Evolutionary conservation across 371 early-diverging fungal species (phyloP).

Genomic region (Mortierella sp.): DNA sequence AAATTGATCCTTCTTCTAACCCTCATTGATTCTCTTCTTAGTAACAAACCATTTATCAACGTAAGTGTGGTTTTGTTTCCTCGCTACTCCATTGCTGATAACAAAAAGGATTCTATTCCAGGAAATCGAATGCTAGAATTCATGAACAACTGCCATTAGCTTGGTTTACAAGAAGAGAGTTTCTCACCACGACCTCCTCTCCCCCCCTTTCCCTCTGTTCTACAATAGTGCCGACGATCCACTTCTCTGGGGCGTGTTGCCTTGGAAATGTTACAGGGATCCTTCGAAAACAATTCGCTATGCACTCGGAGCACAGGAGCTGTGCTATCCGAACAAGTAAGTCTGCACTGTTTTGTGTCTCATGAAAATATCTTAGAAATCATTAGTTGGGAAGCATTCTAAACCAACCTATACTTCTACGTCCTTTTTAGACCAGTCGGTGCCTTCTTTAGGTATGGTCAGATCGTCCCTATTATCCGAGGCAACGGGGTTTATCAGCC

Average conservation of each 20-base stretch:
- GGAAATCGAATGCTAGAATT: neutral
- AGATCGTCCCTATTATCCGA: conserved; percentile 85
- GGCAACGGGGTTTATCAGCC: conserved; percentile 90
- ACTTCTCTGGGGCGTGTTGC: conserved; percentile 81
- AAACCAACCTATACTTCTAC: neutral
- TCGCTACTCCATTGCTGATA: neutral
- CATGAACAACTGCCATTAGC: too few species aligned
- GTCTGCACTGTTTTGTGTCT: conserved; percentile 5
- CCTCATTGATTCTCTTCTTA: neutral
- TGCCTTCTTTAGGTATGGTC: conserved; percentile 80
- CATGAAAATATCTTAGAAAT: too few species aligned
- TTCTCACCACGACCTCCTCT: neutral
- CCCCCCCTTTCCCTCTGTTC: neutral
- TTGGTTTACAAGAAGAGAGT: neutral
- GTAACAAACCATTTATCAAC: conserved; percentile 47
- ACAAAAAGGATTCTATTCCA: neutral
- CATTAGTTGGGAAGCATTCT: too few species aligned
- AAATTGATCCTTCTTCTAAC: conserved; percentile 2
- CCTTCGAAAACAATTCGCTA: conserved; percentile 73
- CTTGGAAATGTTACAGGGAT: conserved; percentile 57
- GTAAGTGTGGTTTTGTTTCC: conserved; percentile 11
- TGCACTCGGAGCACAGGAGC: conserved; percentile 88
- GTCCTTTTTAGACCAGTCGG: conserved; percentile 25
- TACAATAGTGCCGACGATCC: conserved; percentile 82
- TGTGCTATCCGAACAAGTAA: conserved; percentile 80